These are phyloP conservation scores for Penicillium griseofulvum DNA, from an alignment of 2,329 filamentous ascomycete genomes.

Conservation along the genomic window DNA sequence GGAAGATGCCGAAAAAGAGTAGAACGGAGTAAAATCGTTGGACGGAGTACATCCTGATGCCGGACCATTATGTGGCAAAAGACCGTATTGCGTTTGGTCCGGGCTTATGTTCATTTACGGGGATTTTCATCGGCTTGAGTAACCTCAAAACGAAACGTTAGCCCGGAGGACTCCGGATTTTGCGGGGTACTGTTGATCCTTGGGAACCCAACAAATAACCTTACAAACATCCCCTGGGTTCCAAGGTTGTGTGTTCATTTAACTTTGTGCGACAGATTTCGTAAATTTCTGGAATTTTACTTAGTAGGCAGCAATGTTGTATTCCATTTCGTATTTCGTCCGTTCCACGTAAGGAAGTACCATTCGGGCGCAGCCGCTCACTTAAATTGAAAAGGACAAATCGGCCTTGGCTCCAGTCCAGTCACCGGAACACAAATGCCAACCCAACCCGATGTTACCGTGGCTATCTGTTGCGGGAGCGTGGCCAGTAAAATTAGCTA, in stretches of 20 bases:
- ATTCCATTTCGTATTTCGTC: background rate
- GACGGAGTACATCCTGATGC: background rate
- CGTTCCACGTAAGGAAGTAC: too few species aligned
- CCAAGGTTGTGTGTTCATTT: background rate
- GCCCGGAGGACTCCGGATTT: background rate
- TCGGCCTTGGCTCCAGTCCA: slow-evolving; percentile 2
- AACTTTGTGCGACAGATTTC: background rate
- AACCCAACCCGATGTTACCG: slow-evolving; percentile 22
- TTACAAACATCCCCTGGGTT: background rate
- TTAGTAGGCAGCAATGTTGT: background rate
- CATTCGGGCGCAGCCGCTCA: background rate
- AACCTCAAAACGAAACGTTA: background rate
- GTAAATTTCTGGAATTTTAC: background rate
- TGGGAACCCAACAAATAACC: background rate
- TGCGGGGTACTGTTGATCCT: background rate
- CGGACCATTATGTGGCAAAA: background rate
- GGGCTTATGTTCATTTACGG: background rate
- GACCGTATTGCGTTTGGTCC: background rate
- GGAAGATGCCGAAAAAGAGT: background rate
- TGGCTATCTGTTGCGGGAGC: slow-evolving; percentile 13
- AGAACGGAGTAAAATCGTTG: background rate
- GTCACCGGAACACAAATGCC: slow-evolving; percentile 11
- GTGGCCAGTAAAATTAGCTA: slow-evolving; percentile 17
- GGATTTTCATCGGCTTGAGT: background rate
- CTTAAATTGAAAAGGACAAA: background rate